These are phyloP conservation scores for Phytomonas francai DNA, from an alignment of 208 protist genomes.

Conservation along the genomic window DNA sequence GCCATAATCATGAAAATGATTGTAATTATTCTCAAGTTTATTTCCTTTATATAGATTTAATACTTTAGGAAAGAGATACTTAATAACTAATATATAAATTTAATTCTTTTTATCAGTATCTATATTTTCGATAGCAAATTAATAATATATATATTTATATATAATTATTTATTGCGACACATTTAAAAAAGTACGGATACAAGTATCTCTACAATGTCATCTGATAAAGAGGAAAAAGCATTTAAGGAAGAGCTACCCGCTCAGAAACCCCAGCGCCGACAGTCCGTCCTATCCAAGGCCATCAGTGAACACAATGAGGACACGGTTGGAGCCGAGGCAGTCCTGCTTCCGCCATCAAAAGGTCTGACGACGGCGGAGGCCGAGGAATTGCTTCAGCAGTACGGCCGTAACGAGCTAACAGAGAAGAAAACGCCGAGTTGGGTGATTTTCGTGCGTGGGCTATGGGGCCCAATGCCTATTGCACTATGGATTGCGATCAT, in stretches of 20 bases:
- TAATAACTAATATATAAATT: conserved; percentile 5
- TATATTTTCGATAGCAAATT: not conserved
- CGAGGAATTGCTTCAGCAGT: conserved; percentile 47
- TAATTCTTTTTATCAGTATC: conserved; percentile 3
- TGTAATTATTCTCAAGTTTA: conserved; percentile 2
- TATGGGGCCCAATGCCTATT: conserved; percentile 84
- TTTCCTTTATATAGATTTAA: not conserved
- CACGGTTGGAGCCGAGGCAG: conserved; percentile 11
- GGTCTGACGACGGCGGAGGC: conserved; percentile 61
- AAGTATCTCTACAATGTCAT: not conserved
- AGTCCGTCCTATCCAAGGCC: conserved; percentile 73
- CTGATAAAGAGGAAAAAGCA: not conserved
- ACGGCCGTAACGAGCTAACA: conserved; percentile 70
- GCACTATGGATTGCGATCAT: conserved; percentile 87
- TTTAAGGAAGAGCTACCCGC: conserved; percentile 27
- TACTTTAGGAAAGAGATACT: conserved; percentile 5
- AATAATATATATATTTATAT: not conserved
- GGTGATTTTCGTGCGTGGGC: conserved; percentile 68
- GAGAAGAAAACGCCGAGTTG: conserved; percentile 71
- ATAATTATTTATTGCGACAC: conserved; percentile 2
- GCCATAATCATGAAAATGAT: not conserved
- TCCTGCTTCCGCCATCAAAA: conserved; percentile 46
- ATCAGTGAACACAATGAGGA: conserved; percentile 56
- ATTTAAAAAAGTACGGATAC: not conserved
- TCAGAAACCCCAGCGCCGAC: conserved; percentile 51